Evolutionary conservation across 129 eudicot genomes (phyloP), one percentile per base, ranked within the genome.

Genomic region (Escallonia rubra): DNA sequence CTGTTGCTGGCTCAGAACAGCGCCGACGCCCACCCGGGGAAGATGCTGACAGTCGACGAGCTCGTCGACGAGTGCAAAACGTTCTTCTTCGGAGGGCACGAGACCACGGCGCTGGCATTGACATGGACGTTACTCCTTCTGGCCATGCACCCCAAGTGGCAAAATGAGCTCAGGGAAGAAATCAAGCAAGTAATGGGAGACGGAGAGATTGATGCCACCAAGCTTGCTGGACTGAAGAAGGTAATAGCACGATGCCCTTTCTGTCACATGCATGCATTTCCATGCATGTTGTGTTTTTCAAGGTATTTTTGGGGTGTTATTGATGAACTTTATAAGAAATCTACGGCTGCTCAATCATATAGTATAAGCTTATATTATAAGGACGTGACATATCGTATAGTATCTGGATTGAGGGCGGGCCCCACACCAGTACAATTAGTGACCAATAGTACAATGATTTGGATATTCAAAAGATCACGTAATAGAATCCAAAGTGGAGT

Each of bases 41-140:
- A 71, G 74, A 70, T 62, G 13, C 60, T 94, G 67, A 86, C 89
- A 41, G 81, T 78, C 5, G 71, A 82, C 23, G 97, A 94, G 58
- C 75, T 94, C 10, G 85, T 94, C 45, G 99, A 94, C 57, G 99
- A 94, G 61, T 94, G 97, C 75, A 94, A 94, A 70, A 90, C 99
- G 0, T 94, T 94, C 79, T 94, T 94, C 64, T 94, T 94, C 57
- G 99, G 85, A 12, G 99, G 99, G 66, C 93, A 86, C 55, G 99
- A 94, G 72, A 94, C 97, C 3, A 86, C 96, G 2, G 99, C 97
- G 10, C 68, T 94, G 60, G 84, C 97, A 6, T 78, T 94, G 72
- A 81, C 93, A 57, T 94, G 99, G 99, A 89, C 88, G 43, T 57
- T 94, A 66, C 61, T 94, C 74, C 75, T 87, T 11, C 69, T 94